Base-by-base conservation (phyloP, 83 land plant species). In the Thuja plicata region DNA sequence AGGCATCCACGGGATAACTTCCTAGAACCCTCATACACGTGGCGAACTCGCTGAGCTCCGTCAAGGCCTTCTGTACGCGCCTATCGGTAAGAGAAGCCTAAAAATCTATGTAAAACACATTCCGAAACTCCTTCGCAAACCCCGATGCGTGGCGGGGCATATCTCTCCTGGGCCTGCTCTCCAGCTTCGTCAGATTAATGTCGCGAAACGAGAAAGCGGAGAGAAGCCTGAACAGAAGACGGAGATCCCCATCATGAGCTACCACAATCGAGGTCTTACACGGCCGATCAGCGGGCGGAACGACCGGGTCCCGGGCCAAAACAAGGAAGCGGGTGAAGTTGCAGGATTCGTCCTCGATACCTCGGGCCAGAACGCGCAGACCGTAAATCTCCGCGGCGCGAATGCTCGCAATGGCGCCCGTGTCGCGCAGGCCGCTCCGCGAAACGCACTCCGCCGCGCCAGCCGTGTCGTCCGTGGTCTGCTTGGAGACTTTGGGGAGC, bases 381-480 rank as follows among this genome's bases (percentile, higher is more conserved):
- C 96, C 96, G 91, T 94, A 94, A 71, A 94, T 91, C 87, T 93
- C 95, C 60, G 96, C 94, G 38, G 96, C 96, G 15, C 94, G 84
- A 7, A 92, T 78, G 84, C 90, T 88, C 50, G 96, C 96, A 38
- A 78, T 78, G 24, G 82, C 82, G 43, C 43, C 82, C 82, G 45
- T 78, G 41, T 32, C 43, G 8, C 82, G 82, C 24, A 32, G 82
- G 2, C 41, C 41, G 45, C 38, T 78, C 19, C 82, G 45, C 27
- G 82, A 78, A 5, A 78, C 82, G 82, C 41, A 78, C 45, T 78
- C 82, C 4, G 82, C 82, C 4, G 82, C 82, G 82, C 82, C 82
- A 9, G 82, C 82, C 45, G 82, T 78, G 45, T 78, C 82, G 19
- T 78, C 82, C 24, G 27, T 37, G 87, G 95, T 95, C 90, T 94